Conservation (phyloP, 1,139 yeast species). For the Candida dubliniensis region DNA sequence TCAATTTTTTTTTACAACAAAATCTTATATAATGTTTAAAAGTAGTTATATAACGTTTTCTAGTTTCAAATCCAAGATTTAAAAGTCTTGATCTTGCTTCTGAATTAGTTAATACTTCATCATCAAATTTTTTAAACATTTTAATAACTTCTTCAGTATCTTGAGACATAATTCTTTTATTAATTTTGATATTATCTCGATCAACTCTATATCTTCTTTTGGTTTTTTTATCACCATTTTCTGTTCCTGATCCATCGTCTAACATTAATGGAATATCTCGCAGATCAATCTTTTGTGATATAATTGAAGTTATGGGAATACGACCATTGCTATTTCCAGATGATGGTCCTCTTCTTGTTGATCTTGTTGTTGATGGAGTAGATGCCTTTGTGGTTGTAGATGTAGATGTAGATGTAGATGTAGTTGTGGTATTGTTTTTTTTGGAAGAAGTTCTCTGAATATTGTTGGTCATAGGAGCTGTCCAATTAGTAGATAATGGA, state of each 20-base stretch:
- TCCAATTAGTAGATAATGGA: no score
- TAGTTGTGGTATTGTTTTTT: background rate
- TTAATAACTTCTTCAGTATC: slow-evolving; percentile 19
- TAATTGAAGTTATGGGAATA: slow-evolving; percentile 18
- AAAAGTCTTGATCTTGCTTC: slow-evolving; percentile 17
- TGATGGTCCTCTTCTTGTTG: slow-evolving; percentile 3
- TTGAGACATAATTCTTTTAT: slow-evolving; percentile 19
- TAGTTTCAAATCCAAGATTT: slow-evolving; percentile 19
- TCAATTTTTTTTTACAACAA: slow-evolving; percentile 16
- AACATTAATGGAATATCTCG: slow-evolving; percentile 13
- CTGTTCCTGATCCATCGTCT: slow-evolving; percentile 4
- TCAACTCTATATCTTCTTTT: slow-evolving; percentile 18
- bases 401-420: background rate
- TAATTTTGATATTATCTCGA: slow-evolving; percentile 18
- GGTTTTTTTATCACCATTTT: slow-evolving; percentile 8
- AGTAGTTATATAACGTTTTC: slow-evolving; percentile 19
- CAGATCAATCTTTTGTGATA: slow-evolving; percentile 19
- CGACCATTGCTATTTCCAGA: slow-evolving; percentile 9
- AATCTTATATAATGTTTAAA: slow-evolving; percentile 19
- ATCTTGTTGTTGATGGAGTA: background rate
- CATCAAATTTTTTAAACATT: slow-evolving; percentile 20
- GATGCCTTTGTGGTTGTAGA: no score
- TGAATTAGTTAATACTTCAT: slow-evolving; percentile 17
- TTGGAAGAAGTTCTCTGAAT: background rate
- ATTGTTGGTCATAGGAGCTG: no score